phyloP scores from a whole-genome alignment of 305 asterid species.

The Andrographis paniculata region DNA sequence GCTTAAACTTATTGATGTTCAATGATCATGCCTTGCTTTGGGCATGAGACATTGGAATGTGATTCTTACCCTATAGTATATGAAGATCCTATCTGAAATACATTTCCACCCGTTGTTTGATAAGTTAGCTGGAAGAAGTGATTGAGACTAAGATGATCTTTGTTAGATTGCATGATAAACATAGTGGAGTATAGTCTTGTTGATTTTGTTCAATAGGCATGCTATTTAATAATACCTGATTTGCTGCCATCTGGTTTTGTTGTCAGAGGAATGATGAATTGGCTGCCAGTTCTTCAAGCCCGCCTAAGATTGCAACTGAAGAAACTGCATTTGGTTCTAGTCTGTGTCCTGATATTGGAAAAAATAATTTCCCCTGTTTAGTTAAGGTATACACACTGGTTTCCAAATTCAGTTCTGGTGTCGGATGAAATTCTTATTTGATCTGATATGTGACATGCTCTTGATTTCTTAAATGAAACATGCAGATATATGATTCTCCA shows the following conservation, averaged over 20 bases:
- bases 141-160: no score
- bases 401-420: slow-evolving; percentile 5
- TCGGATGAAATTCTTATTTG: neutral
- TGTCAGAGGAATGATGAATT: slow-evolving; percentile 50
- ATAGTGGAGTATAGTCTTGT: no score
- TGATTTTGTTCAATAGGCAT: no score
- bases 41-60: no score
- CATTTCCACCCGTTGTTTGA: no score
- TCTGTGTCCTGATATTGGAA: slow-evolving; percentile 32
- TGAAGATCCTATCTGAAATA: no score
- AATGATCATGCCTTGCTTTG: no score
- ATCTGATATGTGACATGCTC: slow-evolving; percentile 5
- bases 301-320: slow-evolving; percentile 28
- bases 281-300: slow-evolving; percentile 25
- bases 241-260: slow-evolving; percentile 8
- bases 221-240: slow-evolving; percentile 7
- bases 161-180: no score
- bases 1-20: no score
- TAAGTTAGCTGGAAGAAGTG: no score
- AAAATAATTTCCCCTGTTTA: slow-evolving; percentile 50
- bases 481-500: slow-evolving; percentile 75
- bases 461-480: slow-evolving; percentile 15
- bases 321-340: slow-evolving; percentile 27
- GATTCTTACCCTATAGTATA: no score
- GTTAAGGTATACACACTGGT: slow-evolving; percentile 50